Evolutionary conservation across 2,329 filamentous ascomycete species (phyloP), one percentile per base, ranked within the genome.

Genomic region (Pseudofabraea citricarpa): DNA sequence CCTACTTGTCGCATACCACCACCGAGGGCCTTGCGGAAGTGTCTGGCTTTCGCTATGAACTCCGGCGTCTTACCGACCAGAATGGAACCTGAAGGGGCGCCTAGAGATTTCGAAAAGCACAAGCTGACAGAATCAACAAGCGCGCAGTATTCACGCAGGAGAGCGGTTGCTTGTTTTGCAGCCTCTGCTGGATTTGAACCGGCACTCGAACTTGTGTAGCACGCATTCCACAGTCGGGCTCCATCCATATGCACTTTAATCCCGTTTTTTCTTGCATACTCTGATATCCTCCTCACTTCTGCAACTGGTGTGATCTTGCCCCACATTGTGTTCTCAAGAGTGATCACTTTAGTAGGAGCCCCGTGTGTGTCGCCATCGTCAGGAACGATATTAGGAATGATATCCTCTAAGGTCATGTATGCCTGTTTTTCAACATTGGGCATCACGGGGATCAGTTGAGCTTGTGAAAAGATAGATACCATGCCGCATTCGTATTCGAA

Each of bases 31-130:
- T 93, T 91, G 44, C 87, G 74, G 21, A 87, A 73, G 78, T 84
- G 6, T 10, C 19, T 27, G 8, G 24, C 24, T 13, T 13, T 8
- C 24, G 13, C 8, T 8, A 27, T 13, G n/a, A n/a, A n/a, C n/a
- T n/a, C n/a, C 6, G 19, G 21, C 18, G 24, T 27, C 13, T 27
- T 41, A 4, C 79, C 78, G 2, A 87, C 76, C 9, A 90, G 65
- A 21, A 90, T 79, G 54, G 79, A 84, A 5, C 86, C 87, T 39
- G 89, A 80, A 0, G 87, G 87, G 0, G 87, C 86, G 5, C 86
- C 87, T 0, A 90, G 74, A 0, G 85, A 85, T 61, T 91, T 90
- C 41, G 81, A 85, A 56, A 90, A 87, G 59, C 85, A 90, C 21
- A 90, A 67, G 48, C 75, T 85, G 15, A 90, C 67, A 38, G 78